These are phyloP conservation scores for Aquilaria agallochum DNA, from an alignment of 441 rosid species.

Conservation along the genomic window DNA sequence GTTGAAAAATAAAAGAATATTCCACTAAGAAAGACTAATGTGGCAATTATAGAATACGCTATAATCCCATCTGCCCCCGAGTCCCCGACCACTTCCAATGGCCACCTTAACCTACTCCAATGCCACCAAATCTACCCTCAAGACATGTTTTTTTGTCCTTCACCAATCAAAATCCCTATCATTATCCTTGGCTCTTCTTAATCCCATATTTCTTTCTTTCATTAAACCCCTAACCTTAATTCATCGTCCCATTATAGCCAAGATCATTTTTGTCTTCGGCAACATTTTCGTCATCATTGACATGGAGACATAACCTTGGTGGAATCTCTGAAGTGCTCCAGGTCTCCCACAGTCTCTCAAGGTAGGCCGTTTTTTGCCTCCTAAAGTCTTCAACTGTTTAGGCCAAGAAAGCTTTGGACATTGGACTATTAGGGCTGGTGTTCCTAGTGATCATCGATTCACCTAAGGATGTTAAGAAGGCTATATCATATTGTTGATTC, in stretches of 20 bases:
- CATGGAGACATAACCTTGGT: slow-evolving; percentile 92
- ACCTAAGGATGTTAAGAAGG: slow-evolving; percentile 49
- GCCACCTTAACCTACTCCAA: not conserved
- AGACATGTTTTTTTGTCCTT: slow-evolving; percentile 1
- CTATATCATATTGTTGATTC: slow-evolving; percentile 77
- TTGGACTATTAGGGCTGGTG: slow-evolving; percentile 91
- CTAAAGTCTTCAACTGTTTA: slow-evolving; percentile 63
- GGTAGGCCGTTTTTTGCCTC: slow-evolving; percentile 67
- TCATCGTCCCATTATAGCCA: slow-evolving; percentile 60
- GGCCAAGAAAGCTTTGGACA: slow-evolving; percentile 88
- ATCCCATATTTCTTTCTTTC: slow-evolving; percentile 14
- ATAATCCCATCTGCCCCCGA: too few species aligned
- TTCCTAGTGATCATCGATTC: slow-evolving; percentile 75
- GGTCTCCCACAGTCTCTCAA: slow-evolving; percentile 60
- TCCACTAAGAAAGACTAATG: too few species aligned
- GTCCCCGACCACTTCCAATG: not conserved
- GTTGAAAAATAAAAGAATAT: too few species aligned
- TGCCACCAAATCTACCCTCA: slow-evolving; percentile 5
- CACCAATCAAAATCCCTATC: slow-evolving; percentile 14
- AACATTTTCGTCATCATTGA: slow-evolving; percentile 87
- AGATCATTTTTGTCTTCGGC: slow-evolving; percentile 76
- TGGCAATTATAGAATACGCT: too few species aligned
- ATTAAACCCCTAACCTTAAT: slow-evolving; percentile 11
- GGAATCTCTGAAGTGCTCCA: slow-evolving; percentile 66
- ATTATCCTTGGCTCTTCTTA: slow-evolving; percentile 13